Conservation (phyloP, 306 rosid genomes). For the Cicer bijugum region DNA sequence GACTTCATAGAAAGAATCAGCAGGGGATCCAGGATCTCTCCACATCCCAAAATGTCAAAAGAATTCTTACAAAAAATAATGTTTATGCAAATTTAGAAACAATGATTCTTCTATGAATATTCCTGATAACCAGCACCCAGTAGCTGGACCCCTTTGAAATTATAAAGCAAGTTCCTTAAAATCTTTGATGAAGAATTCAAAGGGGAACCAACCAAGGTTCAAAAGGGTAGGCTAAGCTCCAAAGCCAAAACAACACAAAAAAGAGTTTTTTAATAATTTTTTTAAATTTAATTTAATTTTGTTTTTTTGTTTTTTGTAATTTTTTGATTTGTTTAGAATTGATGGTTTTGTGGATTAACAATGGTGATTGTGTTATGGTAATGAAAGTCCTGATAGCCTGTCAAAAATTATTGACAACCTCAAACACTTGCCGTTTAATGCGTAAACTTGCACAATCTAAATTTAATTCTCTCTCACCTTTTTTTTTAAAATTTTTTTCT, state of each 20-base stretch:
- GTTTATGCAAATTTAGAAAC: neutral
- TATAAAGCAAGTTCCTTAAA: constrained; percentile 46
- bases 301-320: neutral
- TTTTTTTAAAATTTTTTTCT: neutral
- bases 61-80: neutral
- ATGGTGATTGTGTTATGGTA: constrained; percentile 33
- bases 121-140: constrained; percentile 12
- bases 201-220: constrained; percentile 59
- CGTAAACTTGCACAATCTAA: constrained; percentile 34
- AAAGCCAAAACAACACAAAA: constrained; percentile 31
- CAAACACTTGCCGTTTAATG: constrained; percentile 43
- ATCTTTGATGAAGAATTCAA: constrained; percentile 46
- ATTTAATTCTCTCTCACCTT: neutral
- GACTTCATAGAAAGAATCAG: constrained; percentile 88
- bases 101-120: constrained; percentile 8
- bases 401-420: constrained; percentile 49
- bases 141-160: constrained; percentile 55
- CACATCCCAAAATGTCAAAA: constrained; percentile 72
- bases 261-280: neutral
- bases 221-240: constrained; percentile 47
- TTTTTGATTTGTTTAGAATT: constrained; percentile 26
- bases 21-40: constrained; percentile 81
- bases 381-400: constrained; percentile 33
- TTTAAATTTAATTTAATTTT: neutral
- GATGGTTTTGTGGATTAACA: constrained; percentile 40